Conservation (phyloP, 2,329 filamentous ascomycete species). For the Sarocladium kiliense region DNA sequence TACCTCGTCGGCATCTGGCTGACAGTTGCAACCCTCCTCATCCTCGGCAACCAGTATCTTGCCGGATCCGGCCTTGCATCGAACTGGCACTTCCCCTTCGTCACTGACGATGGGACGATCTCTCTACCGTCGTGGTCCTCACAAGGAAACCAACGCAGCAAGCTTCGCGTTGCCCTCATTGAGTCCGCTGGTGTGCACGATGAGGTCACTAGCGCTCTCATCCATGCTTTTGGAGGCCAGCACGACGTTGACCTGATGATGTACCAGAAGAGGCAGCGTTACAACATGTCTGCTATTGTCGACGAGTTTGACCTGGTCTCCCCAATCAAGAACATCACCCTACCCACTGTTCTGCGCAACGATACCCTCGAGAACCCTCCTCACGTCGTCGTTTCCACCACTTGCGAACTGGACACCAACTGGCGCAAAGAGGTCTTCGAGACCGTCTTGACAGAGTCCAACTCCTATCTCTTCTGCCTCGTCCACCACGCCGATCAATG, state of each 20-base stretch:
- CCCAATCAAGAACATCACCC: constrained; percentile 13
- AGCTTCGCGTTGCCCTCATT: constrained; percentile 19
- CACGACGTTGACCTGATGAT: constrained; percentile 16
- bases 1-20: constrained; percentile 7
- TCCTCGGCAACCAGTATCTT: constrained; percentile 3
- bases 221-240: constrained; percentile 20
- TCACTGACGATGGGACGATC: constrained; percentile 16
- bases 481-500: constrained; percentile 23
- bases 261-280: constrained; percentile 20
- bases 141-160: constrained; percentile 11
- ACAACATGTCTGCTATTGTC: constrained; percentile 21
- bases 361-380: constrained; percentile 14
- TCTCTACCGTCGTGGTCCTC: constrained; percentile 8
- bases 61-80: constrained; percentile 3
- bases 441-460: constrained; percentile 16
- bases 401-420: constrained; percentile 22
- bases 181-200: constrained; percentile 23
- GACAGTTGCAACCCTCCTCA: constrained; percentile 1
- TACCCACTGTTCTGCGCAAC: constrained; percentile 14
- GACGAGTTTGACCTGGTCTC: constrained; percentile 19
- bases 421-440: constrained; percentile 14
- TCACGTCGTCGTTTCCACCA: constrained; percentile 22
- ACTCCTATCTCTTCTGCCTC: constrained; percentile 21
- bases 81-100: constrained; percentile 19
- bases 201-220: constrained; percentile 20